Base-by-base conservation (phyloP, 768 basidiomycete genomes). In the Podaxis sp. region DNA sequence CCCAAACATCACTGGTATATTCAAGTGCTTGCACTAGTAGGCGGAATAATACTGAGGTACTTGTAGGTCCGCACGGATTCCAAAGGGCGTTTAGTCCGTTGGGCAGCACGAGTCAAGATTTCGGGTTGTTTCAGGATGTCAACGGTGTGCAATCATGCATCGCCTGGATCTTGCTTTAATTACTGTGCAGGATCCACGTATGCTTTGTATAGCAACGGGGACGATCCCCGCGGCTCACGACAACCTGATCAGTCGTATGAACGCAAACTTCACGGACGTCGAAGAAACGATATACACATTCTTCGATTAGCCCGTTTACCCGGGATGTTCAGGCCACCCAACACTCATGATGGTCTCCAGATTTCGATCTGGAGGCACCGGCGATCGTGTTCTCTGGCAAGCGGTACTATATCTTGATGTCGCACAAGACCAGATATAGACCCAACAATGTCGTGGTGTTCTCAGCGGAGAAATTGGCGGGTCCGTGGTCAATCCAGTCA, bases 1-100 rank as follows among this genome's bases (percentile, higher is more conserved):
- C 40, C 68, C 69, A 9, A 71, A 70, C 52, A 61, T 71, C 32
- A 69, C 68, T 35, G 70, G 67, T 71, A 59, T 11, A 61, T n/a
- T 14, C 28, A 2, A n/a, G n/a, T 28, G 23, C 18, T 11, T 44
- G 4, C 36, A 5, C 4, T 9, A 32, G 10, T 13, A 21, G 18
- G 38, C 25, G 23, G 18, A 18, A 18, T 16, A 21, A 16, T 23
- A n/a, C 18, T 18, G 18, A n/a, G 16, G 16, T 7, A 18, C 23
- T 5, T n/a, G n/a, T 35, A 57, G 55, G 55, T 13, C 55, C 55
- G 4, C 48, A 57, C 11, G 27, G 4, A 14, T 57, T 57, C 27
- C 55, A 57, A 13, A 57, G 27, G 28, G 55, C 44, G 16, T 35
- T 57, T 25, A 57, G 55, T 47, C 55, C 55, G 13, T 25, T 57